phyloP scores from a whole-genome alignment of 2,329 filamentous ascomycete genomes.

The Sporothrix euskadiensis region DNA sequence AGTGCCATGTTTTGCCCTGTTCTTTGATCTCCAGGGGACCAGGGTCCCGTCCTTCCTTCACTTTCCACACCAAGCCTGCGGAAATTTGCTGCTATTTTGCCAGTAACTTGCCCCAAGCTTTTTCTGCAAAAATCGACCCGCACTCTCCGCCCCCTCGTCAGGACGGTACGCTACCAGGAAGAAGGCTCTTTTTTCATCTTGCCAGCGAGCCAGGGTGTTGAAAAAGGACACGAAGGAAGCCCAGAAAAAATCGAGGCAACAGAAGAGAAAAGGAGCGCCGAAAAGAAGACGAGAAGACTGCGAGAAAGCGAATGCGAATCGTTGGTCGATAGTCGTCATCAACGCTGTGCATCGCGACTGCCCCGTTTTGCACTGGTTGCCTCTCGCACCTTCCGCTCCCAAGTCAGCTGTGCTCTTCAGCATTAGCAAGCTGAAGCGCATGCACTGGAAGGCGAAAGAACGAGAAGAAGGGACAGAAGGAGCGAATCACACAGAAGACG shows the following conservation, averaged over 20 bases:
- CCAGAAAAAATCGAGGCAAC: background rate
- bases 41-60: constrained; percentile 4
- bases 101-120: background rate
- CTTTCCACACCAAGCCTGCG: constrained; percentile 16
- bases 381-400: constrained; percentile 17
- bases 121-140: constrained; percentile 16
- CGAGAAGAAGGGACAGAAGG: background rate
- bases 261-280: constrained; percentile 4
- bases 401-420: constrained; percentile 19
- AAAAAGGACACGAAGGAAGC: background rate
- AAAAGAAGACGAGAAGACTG: background rate
- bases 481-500: background rate
- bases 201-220: constrained; percentile 1
- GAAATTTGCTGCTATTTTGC: constrained; percentile 18
- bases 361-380: constrained; percentile 9
- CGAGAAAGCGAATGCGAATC: background rate
- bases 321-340: background rate
- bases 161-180: constrained; percentile 17
- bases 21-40: background rate
- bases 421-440: constrained; percentile 18
- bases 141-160: constrained; percentile 17
- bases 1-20: constrained; percentile 9
- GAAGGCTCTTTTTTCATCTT: background rate
- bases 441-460: constrained; percentile 16
- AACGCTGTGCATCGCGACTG: background rate